Evolutionary conservation across 1,284 basidiomycete species (phyloP), one percentile per base, ranked within the genome.

Genomic region (Malassezia arunalokei): DNA sequence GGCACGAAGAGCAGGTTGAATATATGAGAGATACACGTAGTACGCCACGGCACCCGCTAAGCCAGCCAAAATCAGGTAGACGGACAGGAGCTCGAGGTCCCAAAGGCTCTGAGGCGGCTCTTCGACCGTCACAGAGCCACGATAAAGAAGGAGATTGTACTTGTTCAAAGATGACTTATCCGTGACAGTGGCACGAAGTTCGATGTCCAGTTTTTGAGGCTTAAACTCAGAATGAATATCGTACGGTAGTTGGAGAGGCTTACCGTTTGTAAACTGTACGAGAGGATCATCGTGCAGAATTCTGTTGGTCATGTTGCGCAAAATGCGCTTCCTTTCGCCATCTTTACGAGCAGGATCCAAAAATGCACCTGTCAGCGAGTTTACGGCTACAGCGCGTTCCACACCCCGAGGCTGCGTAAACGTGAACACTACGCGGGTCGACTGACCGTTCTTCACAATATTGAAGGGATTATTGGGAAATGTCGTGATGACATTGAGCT

Each of bases 301-400:
- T 17, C 62, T 59, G n/a, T 62, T 62, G 40, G 68, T 72, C 68
- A 72, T 70, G 62, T 72, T 72, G 43, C 67, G 60, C 42, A 72
- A 47, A 28, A 72, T 68, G 38, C 62, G 61, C 20, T 63, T 63
- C 8, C 51, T 53, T 47, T 68, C 60, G 1, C 68, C 68, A 28
- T 70, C 64, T 7, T 37, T 42, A 53, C 68, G 68, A 41, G 58
- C 57, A 32, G 62, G 63, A 54, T 72, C 67, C 38, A 72, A 55
- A 58, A 68, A 72, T 17, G 69, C 69, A 30, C 69, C 69, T 8
- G 66, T 66, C 51, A 72, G 51, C 28, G 62, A 62, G 40, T 65
- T 60, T 31, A 72, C 54, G 17, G 59, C 56, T 32, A 71, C 50
- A 27, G 61, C 60, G 35, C 68, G 64, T 50, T 71, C 69, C 8